Percentiles rank a stretch among this genome's conserved stretches.
Conservation (phyloP, 345 rosid genomes). For the Gossypium stocksii region DNA sequence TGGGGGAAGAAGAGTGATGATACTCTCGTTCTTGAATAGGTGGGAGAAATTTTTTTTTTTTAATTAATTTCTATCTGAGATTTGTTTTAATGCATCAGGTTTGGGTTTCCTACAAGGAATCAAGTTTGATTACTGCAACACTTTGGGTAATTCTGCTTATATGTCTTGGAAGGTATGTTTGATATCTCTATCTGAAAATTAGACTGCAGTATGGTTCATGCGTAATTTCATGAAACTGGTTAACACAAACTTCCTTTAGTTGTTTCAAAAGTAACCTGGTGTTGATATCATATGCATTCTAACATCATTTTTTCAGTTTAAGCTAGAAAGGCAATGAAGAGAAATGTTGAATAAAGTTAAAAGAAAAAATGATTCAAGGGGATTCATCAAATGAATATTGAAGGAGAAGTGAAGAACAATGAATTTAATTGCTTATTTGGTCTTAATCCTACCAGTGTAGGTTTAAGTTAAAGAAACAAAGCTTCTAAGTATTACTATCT, state of each 20-base stretch:
- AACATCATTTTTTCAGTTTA: not conserved
- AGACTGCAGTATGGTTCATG: not conserved
- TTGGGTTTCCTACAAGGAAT: constrained; percentile 76
- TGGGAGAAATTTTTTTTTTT: not conserved
- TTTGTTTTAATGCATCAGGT: constrained; percentile 31
- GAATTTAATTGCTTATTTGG: not conserved
- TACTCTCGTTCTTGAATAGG: not conserved
- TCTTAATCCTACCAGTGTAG: not conserved
- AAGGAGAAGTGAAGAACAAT: not conserved
- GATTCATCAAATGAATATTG: not conserved
- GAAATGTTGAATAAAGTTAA: not conserved
- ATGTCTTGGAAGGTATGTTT: constrained; percentile 57
- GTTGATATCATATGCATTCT: not conserved
- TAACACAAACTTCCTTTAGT: not conserved
- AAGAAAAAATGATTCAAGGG: not conserved
- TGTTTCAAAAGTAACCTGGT: not conserved
- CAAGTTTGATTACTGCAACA: constrained; percentile 35
- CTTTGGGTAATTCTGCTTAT: constrained; percentile 63
- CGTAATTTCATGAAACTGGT: not conserved
- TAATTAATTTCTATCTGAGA: not conserved
- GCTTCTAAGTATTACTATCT: not conserved
- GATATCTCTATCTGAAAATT: not conserved
- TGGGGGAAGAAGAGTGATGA: not conserved
- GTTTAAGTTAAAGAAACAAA: not conserved
- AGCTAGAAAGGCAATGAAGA: not conserved